phyloP scores from a whole-genome alignment of 768 basidiomycete species.

The Phlegmacium glaucopus region DNA sequence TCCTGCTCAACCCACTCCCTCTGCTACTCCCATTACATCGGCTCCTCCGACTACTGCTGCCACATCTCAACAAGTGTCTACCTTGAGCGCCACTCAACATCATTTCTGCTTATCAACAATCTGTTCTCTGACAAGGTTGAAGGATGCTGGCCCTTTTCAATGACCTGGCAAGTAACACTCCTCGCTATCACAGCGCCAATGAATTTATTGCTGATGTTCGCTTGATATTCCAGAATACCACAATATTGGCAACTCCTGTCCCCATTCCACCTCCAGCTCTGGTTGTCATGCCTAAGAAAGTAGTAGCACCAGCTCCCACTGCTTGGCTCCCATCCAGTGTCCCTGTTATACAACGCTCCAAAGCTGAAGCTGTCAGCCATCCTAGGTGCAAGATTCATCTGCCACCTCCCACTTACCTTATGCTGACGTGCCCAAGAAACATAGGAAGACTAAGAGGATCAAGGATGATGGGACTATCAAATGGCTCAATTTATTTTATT shows the following conservation, averaged over 20 bases:
- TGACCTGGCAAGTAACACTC: constrained; percentile 75
- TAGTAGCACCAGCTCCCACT: constrained; percentile 35
- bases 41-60: constrained; percentile 15
- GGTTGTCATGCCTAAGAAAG: constrained; percentile 42
- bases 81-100: constrained; percentile 66
- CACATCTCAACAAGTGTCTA: constrained; percentile 27
- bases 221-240: constrained; percentile 83
- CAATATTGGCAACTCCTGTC: constrained; percentile 58
- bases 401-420: constrained; percentile 85
- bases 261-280: constrained; percentile 40
- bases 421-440: constrained; percentile 69
- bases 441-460: constrained; percentile 54
- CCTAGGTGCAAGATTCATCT: constrained; percentile 98
- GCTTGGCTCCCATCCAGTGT: constrained; percentile 74
- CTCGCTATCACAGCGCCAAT: constrained; percentile 73
- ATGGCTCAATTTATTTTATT: too few relatives aligned
- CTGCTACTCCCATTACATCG: constrained; percentile 14
- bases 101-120: constrained; percentile 78
- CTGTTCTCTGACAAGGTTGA: constrained; percentile 80
- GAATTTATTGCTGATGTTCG: constrained; percentile 89
- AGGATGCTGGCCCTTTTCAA: constrained; percentile 79
- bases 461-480: constrained; percentile 71
- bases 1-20: constrained; percentile 25
- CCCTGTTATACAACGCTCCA: constrained; percentile 80
- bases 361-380: constrained; percentile 58